Evolutionary conservation across 2,329 filamentous ascomycete genomes (phyloP).

Genomic region (Fusarium palustre): DNA sequence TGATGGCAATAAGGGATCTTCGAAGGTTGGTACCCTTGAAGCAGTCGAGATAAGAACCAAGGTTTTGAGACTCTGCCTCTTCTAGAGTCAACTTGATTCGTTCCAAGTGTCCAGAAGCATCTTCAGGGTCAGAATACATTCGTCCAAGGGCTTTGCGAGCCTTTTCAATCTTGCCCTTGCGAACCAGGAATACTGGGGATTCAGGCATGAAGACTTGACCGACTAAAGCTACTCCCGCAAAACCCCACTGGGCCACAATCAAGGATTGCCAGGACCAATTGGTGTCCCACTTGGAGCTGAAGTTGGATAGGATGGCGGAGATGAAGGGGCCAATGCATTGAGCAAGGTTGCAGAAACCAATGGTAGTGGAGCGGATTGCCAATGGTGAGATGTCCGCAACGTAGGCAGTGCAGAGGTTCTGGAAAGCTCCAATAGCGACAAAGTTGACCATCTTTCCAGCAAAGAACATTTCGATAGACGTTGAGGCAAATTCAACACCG

Average conservation of each 20-base stretch:
- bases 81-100: constrained; percentile 63
- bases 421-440: constrained; percentile 52
- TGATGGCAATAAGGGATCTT: constrained; percentile 56
- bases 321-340: constrained; percentile 56
- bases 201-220: constrained; percentile 60
- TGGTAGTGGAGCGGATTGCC: constrained; percentile 52
- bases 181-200: constrained; percentile 62
- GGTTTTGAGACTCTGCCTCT: constrained; percentile 50
- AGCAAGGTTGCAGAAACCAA: constrained; percentile 54
- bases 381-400: constrained; percentile 55
- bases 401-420: constrained; percentile 54
- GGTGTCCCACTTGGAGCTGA: constrained; percentile 51
- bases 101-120: constrained; percentile 54
- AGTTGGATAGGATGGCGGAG: constrained; percentile 53
- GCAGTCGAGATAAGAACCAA: constrained; percentile 56
- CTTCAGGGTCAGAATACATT: constrained; percentile 56
- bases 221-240: constrained; percentile 50
- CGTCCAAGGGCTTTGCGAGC: constrained; percentile 53
- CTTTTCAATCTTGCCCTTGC: constrained; percentile 51
- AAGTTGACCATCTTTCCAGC: constrained; percentile 50
- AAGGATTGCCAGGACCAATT: constrained; percentile 58
- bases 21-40: constrained; percentile 59
- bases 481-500: constrained; percentile 48
- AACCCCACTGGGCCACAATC: constrained; percentile 57
- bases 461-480: constrained; percentile 48